phyloP scores from a whole-genome alignment of 2,329 filamentous ascomycete genomes.

The Colletotrichum shisoi region DNA sequence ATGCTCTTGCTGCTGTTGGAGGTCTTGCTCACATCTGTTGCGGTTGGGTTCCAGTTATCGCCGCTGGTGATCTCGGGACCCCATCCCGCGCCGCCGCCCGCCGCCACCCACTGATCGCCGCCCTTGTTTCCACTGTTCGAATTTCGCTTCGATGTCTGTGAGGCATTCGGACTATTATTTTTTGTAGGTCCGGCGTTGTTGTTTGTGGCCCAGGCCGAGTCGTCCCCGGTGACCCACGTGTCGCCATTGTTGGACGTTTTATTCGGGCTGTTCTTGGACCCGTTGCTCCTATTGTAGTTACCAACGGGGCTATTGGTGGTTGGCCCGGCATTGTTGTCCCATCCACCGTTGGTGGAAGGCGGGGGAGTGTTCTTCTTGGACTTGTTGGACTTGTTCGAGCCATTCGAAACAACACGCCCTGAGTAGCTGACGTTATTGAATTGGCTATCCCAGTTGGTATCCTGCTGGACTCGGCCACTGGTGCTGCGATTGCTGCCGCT shows the following conservation, averaged over 20 bases:
- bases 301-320: conserved; percentile 29
- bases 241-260: conserved; percentile 16
- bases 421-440: conserved; percentile 35
- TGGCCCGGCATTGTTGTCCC: conserved; percentile 39
- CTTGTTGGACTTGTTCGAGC: conserved; percentile 19
- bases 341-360: conserved; percentile 25
- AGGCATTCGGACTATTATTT: conserved; percentile 25
- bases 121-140: conserved; percentile 11
- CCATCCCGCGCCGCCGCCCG: conserved; percentile 29
- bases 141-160: conserved; percentile 26
- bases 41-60: conserved; percentile 26
- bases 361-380: conserved; percentile 12
- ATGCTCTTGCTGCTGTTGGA: conserved; percentile 38
- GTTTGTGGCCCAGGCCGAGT: conserved; percentile 27
- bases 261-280: conserved; percentile 25
- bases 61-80: conserved; percentile 23
- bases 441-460: conserved; percentile 26
- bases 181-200: conserved; percentile 30
- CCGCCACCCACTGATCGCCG: conserved; percentile 1
- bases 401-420: conserved; percentile 11
- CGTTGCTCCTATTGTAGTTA: conserved; percentile 26
- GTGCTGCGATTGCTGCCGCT: conserved; percentile 22
- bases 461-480: conserved; percentile 12
- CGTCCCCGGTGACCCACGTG: conserved; percentile 14
- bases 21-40: conserved; percentile 30